These are phyloP conservation scores for Colletotrichum sp. DNA, from an alignment of 2,329 filamentous ascomycete genomes.

Conservation along the genomic window DNA sequence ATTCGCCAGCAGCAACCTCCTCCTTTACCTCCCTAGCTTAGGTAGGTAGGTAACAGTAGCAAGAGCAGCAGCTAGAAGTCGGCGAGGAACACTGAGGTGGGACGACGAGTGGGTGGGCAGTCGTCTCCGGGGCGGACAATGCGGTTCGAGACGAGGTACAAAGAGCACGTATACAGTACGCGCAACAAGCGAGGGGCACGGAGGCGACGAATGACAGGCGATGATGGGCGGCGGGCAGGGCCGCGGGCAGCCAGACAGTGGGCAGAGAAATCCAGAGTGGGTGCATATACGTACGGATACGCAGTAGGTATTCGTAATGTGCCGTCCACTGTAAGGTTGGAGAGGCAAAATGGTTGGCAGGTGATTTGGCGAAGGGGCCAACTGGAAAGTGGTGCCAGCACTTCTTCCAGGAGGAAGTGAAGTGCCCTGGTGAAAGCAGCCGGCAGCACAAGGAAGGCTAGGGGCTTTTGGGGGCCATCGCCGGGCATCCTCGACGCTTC, in stretches of 20 bases:
- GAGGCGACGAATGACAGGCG: not conserved
- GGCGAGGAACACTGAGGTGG: not conserved
- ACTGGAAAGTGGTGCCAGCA: not conserved
- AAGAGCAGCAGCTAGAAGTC: not conserved
- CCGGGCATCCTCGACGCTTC: slow-evolving; percentile 12
- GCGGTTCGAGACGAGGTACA: slow-evolving; percentile 6
- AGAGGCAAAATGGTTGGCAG: not conserved
- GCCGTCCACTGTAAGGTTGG: not conserved
- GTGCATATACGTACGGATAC: not conserved
- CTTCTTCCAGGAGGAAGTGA: not conserved
- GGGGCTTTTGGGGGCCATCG: slow-evolving; percentile 17
- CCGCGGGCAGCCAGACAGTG: not conserved
- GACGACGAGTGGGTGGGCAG: slow-evolving; percentile 4
- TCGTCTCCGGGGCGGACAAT: slow-evolving; percentile 17
- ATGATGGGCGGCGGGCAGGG: not conserved
- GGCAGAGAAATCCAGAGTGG: not conserved
- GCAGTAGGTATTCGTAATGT: not conserved
- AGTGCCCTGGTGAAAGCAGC: not conserved
- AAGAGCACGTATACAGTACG: not conserved
- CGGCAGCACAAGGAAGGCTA: not conserved
- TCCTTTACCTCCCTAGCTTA: not conserved
- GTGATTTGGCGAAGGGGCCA: not conserved
- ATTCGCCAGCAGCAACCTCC: not conserved
- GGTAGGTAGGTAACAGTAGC: not conserved
- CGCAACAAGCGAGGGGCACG: not conserved